phyloP scores from a whole-genome alignment of 345 rosid genomes.

The Eucalyptus shirleyi region DNA sequence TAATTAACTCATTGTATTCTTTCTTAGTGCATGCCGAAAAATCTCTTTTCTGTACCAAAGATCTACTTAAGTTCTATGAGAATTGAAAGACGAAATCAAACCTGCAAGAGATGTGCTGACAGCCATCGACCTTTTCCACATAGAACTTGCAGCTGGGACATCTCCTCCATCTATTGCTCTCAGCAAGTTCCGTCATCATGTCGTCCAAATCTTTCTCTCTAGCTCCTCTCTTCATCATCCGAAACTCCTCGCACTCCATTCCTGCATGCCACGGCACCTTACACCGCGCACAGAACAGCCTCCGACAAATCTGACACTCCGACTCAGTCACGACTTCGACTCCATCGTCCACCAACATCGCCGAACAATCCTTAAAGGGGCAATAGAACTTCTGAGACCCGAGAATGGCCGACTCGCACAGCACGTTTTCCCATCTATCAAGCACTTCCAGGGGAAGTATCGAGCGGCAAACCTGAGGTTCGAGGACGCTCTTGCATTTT shows the following conservation, averaged over 20 bases:
- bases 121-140: constrained; percentile 25
- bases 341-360: constrained; percentile 7
- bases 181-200: constrained; percentile 25
- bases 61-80: not conserved
- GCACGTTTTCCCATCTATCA: constrained; percentile 19
- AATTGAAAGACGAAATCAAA: not conserved
- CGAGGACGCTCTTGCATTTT: constrained; percentile 8
- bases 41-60: not conserved
- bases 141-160: constrained; percentile 26
- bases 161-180: constrained; percentile 26
- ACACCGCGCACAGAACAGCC: constrained; percentile 12
- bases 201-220: constrained; percentile 8
- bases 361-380: constrained; percentile 26
- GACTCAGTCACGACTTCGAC: not conserved
- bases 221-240: not conserved
- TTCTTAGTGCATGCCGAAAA: not conserved
- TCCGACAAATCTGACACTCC: constrained; percentile 12
- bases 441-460: constrained; percentile 8
- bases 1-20: not conserved
- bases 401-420: constrained; percentile 2
- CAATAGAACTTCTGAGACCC: constrained; percentile 11
- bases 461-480: constrained; percentile 4
- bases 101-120: constrained; percentile 33
- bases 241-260: constrained; percentile 18
- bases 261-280: constrained; percentile 19